Evolutionary conservation across 176 grass and related monocot species (phyloP).

Genomic region (Thinopyrum elongatum): DNA sequence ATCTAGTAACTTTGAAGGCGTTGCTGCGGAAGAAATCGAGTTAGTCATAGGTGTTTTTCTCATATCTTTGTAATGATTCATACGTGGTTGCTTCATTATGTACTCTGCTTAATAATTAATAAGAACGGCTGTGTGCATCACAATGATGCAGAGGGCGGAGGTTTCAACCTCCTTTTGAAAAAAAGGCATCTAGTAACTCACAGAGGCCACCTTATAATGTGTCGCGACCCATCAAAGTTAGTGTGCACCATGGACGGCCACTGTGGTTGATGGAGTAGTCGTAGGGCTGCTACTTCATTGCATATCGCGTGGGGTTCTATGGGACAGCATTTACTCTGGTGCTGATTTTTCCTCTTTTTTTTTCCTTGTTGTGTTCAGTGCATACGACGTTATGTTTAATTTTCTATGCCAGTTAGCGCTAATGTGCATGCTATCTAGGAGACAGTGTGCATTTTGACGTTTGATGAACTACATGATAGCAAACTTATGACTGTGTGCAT

Average conservation of each 20-base stretch:
- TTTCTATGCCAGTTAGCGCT: neutral
- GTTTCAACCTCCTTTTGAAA: too few species aligned
- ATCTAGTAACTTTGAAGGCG: slow-evolving; percentile 7
- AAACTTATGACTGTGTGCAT: too few species aligned
- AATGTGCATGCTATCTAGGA: neutral
- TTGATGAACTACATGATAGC: neutral
- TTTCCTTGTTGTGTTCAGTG: neutral
- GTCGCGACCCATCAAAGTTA: neutral
- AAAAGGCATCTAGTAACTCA: slow-evolving; percentile 18
- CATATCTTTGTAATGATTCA: too few species aligned
- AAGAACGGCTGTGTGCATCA: too few species aligned
- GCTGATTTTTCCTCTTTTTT: neutral
- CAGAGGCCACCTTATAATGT: slow-evolving; percentile 1
- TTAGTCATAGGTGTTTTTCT: too few species aligned
- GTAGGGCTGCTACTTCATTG: neutral
- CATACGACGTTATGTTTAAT: neutral
- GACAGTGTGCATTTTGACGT: neutral
- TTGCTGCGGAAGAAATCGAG: too few species aligned
- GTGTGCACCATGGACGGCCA: neutral
- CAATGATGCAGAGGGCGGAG: too few species aligned
- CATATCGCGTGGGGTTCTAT: neutral
- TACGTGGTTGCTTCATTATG: too few species aligned
- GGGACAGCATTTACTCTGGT: neutral
- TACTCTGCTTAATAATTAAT: too few species aligned
- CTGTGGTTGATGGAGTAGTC: neutral